Evolutionary conservation across 1,284 basidiomycete species (phyloP).

Genomic region (Boletellus sp.): DNA sequence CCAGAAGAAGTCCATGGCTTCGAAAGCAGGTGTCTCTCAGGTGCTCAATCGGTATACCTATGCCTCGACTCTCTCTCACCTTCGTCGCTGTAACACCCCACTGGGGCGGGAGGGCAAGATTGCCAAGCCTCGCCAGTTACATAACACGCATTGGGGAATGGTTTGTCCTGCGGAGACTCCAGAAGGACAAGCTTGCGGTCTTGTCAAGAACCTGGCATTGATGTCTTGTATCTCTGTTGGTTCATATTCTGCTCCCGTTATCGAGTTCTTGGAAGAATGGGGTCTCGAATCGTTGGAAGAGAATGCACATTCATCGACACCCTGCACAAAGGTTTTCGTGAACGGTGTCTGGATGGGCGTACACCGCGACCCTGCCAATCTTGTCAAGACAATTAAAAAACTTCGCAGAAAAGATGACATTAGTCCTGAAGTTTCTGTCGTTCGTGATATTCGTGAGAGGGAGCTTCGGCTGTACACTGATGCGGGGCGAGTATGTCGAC

Average conservation of each 20-base stretch:
- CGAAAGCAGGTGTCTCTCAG: constrained; percentile 98
- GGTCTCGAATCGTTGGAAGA: constrained; percentile 91
- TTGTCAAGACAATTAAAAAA: constrained; percentile 91
- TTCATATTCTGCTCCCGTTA: constrained; percentile 92
- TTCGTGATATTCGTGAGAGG: constrained; percentile 94
- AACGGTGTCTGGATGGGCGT: constrained; percentile 99
- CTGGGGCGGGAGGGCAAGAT: constrained; percentile 99
- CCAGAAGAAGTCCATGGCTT: constrained; percentile 97
- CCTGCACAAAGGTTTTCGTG: constrained; percentile 96
- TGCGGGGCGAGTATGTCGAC: constrained; percentile 93
- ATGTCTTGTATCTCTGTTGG: constrained; percentile 99
- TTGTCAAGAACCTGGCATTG: constrained; percentile 97
- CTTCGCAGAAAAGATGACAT: constrained; percentile 94
- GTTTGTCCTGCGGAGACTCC: constrained; percentile 99
- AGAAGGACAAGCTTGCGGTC: constrained; percentile 98
- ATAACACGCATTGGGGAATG: constrained; percentile 99
- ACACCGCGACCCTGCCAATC: constrained; percentile 90
- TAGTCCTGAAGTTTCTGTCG: constrained; percentile 93
- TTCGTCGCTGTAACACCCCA: constrained; percentile 97
- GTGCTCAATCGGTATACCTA: constrained; percentile 99
- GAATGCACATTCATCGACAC: constrained; percentile 77
- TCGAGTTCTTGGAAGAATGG: constrained; percentile 99
- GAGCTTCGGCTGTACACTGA: constrained; percentile 96
- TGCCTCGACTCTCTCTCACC: constrained; percentile 95
- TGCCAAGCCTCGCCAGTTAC: constrained; percentile 97